A percentile compares a stretch with the other conserved stretches of the same genome.
phyloP scores from a whole-genome alignment of 805 yeast species.

The Schizosaccharomyces cryophilus region DNA sequence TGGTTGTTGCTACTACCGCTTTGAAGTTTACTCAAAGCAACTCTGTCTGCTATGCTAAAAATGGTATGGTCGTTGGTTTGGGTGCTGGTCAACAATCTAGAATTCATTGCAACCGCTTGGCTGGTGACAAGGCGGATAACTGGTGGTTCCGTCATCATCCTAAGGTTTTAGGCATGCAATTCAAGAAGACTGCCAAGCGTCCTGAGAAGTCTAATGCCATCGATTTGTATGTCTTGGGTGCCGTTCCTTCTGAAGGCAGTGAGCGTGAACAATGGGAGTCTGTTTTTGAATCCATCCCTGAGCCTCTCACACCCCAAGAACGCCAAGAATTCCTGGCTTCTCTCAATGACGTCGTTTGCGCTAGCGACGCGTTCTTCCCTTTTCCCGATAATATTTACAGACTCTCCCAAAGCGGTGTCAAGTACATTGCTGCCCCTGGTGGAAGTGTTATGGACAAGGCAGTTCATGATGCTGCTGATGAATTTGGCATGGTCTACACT shows the following conservation, averaged over 20 bases:
- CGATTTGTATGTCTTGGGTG: constrained; percentile 75
- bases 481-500: constrained; percentile 69
- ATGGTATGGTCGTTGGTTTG: constrained; percentile 96
- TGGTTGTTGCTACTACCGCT: constrained; percentile 92
- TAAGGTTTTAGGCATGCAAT: constrained; percentile 67
- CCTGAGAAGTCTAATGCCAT: constrained; percentile 97
- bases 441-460: constrained; percentile 97
- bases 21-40: constrained; percentile 94
- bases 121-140: constrained; percentile 97
- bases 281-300: constrained; percentile 65
- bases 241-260: constrained; percentile 76
- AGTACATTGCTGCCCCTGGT: constrained; percentile 84
- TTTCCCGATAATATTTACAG: constrained; percentile 98
- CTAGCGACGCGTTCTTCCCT: constrained; percentile 99
- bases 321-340: constrained; percentile 67
- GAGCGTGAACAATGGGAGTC: constrained; percentile 81
- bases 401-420: constrained; percentile 91
- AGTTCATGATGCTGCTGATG: constrained; percentile 86
- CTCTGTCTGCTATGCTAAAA: constrained; percentile 94
- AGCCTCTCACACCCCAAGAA: constrained; percentile 59
- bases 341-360: constrained; percentile 65
- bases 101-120: constrained; percentile 96
- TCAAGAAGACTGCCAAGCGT: constrained; percentile 96
- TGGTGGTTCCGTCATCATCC: constrained; percentile 99
- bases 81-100: constrained; percentile 99